Evolutionary conservation across 2,329 filamentous ascomycete genomes (phyloP), one percentile per base, ranked within the genome.

Genomic region (Xylaria sp.): DNA sequence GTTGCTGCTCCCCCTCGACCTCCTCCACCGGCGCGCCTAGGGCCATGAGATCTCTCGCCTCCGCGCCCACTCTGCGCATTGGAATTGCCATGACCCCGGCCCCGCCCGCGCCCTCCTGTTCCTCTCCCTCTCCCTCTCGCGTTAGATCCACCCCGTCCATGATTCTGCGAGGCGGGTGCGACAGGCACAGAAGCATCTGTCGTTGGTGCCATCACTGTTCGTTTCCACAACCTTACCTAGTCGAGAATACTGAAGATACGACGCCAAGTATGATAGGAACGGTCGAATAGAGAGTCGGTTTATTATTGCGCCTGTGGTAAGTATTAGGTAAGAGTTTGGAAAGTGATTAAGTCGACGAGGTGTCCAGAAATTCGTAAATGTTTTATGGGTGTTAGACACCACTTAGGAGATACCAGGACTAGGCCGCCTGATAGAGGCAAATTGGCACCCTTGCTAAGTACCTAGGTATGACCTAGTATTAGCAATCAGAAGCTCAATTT

Each of bases 61-160:
- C 79, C 79, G 74, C 81, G 76, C 66, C 81, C 83, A 69, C 83
- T 80, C 60, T 82, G 70, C 69, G 73, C 65, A 51, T 66, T 66
- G 6, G 48, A 25, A 51, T 66, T 60, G 16, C 71, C 74, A 59
- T 80, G 79, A 12, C 80, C 81, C 72, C 82, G 81, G 62, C 82
- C 81, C 58, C 83, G 79, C 27, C 81, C 83, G 71, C 84, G 81
- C 58, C 82, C 79, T 40, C 81, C 82, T 40, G 48, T 81, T 61
- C 82, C 81, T 65, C 82, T 79, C 42, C 81, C 82, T 75, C 82
- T 79, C 32, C 81, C 82, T 75, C 82, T 78, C 10, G 73, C 63
- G 32, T 76, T 72, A 40, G 77, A 78, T 50, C 80, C 80, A 32
- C 77, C 73, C 54, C 77, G 75, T 37, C 73, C 66, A 65, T 76